Percentiles rank a stretch among this genome's conserved stretches.
phyloP scores from a whole-genome alignment of 2,329 filamentous ascomycete species.

The Aspergillus carbonarius region DNA sequence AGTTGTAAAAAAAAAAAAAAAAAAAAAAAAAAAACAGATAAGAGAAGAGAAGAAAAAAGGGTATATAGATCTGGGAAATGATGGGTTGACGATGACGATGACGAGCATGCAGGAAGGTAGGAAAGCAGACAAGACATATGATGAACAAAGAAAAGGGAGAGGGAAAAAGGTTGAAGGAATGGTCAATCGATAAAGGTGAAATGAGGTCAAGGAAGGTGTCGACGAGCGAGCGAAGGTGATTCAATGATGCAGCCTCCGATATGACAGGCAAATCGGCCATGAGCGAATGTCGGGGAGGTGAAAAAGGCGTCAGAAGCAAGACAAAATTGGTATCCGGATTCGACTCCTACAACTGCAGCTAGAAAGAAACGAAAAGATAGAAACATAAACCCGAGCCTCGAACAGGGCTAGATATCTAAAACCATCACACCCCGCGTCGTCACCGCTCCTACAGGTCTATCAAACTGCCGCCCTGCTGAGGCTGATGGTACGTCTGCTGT shows the following conservation, averaged over 20 bases:
- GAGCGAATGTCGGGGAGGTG: neutral
- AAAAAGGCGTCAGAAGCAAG: slow-evolving; percentile 1
- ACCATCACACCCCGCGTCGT: neutral
- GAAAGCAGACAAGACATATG: neutral
- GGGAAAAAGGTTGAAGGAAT: neutral
- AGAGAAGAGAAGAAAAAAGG: neutral
- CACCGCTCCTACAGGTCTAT: slow-evolving; percentile 55
- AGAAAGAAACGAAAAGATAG: slow-evolving; percentile 9
- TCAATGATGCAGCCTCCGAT: too few species aligned
- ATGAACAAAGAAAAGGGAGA: neutral
- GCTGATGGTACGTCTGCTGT: slow-evolving; percentile 46
- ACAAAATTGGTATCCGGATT: slow-evolving; percentile 19
- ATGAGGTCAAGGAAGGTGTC: neutral
- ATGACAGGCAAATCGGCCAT: neutral
- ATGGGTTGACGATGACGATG: neutral
- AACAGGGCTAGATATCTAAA: slow-evolving; percentile 3
- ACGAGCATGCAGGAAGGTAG: neutral
- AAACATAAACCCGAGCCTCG: slow-evolving; percentile 2
- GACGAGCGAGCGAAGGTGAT: neutral
- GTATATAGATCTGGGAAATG: neutral
- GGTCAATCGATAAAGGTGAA: slow-evolving; percentile 3
- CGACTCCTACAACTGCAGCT: slow-evolving; percentile 10
- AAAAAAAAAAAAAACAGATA: too few species aligned
- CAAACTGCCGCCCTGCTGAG: slow-evolving; percentile 55
- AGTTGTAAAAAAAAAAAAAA: neutral